These are phyloP conservation scores for Dichomitus squalens DNA, from an alignment of 1,284 basidiomycete species.

Conservation along the genomic window DNA sequence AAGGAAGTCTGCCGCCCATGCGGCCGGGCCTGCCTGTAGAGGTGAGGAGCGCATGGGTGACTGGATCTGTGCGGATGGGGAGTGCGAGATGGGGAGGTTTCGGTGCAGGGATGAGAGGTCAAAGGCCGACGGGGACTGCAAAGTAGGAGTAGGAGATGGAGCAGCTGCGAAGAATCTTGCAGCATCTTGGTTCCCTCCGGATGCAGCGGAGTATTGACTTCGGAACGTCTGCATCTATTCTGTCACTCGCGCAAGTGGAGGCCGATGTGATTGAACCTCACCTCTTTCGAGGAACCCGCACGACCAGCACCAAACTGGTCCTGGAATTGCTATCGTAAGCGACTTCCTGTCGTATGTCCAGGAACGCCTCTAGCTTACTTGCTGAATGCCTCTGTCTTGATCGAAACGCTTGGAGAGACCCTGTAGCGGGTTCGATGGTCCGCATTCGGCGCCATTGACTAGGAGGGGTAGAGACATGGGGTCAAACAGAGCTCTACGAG, in stretches of 20 bases:
- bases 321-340: conserved; percentile 36
- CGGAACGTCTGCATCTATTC: conserved; percentile 55
- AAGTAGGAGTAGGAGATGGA: conserved; percentile 35
- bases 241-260: conserved; percentile 1
- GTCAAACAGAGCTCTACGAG: not conserved
- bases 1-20: conserved; percentile 67
- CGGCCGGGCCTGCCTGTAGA: conserved; percentile 29
- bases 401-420: conserved; percentile 77
- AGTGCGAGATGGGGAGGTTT: conserved; percentile 46
- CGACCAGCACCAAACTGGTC: conserved; percentile 63
- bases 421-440: conserved; percentile 81
- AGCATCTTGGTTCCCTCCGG: conserved; percentile 63
- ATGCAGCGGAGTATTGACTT: conserved; percentile 46
- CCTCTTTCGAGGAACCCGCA: conserved; percentile 61
- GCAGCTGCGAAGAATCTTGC: conserved; percentile 62
- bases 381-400: conserved; percentile 75
- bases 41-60: conserved; percentile 21
- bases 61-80: conserved; percentile 35
- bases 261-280: conserved; percentile 32
- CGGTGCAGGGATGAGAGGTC: conserved; percentile 60
- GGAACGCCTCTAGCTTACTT: conserved; percentile 45
- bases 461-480: conserved; percentile 78
- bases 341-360: not conserved
- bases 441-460: conserved; percentile 74
- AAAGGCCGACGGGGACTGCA: conserved; percentile 44